Evolutionary conservation across 495 filamentous ascomycete genomes (phyloP).

Genomic region (Chaetomidium leptoderma): DNA sequence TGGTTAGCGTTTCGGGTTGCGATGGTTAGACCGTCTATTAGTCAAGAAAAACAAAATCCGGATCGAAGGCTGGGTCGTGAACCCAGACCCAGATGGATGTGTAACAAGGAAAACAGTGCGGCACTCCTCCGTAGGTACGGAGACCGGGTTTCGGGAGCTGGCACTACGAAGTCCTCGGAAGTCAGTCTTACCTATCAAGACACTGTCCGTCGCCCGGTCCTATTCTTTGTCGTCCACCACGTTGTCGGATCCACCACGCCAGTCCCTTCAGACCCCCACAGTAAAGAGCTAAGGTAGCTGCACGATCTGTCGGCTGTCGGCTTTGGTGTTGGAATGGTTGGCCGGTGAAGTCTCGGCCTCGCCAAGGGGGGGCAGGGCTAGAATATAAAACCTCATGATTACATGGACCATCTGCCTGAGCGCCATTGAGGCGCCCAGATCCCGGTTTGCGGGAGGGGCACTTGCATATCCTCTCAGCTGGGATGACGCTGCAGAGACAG

Average conservation of each 20-base stretch:
- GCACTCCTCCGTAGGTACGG: not conserved
- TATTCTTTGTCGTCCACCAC: constrained; percentile 1
- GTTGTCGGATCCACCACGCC: constrained; percentile 3
- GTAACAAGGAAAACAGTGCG: not conserved
- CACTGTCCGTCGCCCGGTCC: not conserved
- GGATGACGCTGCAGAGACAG: constrained; percentile 20
- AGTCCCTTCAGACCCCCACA: not conserved
- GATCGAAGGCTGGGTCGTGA: not conserved
- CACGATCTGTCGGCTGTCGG: not conserved
- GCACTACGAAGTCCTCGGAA: not conserved
- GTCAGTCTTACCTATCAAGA: constrained; percentile 5
- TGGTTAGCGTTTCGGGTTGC: constrained; percentile 1
- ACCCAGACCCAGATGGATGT: not conserved
- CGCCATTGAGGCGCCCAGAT: constrained; percentile 5
- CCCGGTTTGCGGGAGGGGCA: constrained; percentile 5
- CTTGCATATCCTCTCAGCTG: constrained; percentile 15
- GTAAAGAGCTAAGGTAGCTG: not conserved
- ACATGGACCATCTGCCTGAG: not conserved
- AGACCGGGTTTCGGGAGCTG: constrained; percentile 8
- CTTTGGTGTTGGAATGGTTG: not conserved
- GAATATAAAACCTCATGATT: constrained; percentile 4
- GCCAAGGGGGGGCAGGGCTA: not conserved
- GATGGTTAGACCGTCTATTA: not conserved
- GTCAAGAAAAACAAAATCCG: not conserved
- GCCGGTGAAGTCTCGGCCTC: not conserved